Conservation (phyloP, 1,284 basidiomycete genomes). For the Fomitopsis schrenkii region DNA sequence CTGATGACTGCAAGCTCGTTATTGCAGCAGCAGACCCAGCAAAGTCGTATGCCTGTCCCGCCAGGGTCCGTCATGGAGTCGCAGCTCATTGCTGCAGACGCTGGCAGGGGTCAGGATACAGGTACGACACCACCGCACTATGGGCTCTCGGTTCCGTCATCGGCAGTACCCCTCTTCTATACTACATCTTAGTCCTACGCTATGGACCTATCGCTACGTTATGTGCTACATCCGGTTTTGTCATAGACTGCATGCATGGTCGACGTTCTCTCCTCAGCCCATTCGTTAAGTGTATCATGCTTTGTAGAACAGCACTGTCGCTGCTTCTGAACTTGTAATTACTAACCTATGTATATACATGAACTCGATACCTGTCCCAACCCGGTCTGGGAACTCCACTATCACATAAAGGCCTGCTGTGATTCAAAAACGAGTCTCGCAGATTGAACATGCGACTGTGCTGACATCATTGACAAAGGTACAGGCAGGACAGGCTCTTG, state of each 20-base stretch:
- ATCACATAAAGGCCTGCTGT: not conserved
- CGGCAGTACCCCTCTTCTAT: slow-evolving; percentile 16
- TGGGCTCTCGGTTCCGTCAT: slow-evolving; percentile 10
- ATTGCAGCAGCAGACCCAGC: slow-evolving; percentile 41
- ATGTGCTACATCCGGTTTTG: slow-evolving; percentile 11
- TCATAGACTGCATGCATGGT: slow-evolving; percentile 10
- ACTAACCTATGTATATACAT: slow-evolving; percentile 1
- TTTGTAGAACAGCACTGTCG: slow-evolving; percentile 14
- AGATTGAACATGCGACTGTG: slow-evolving; percentile 22
- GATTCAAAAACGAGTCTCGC: slow-evolving; percentile 19
- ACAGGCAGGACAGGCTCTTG: slow-evolving; percentile 25
- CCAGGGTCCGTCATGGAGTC: slow-evolving; percentile 11
- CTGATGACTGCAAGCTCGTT: slow-evolving; percentile 63
- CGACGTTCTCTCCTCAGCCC: slow-evolving; percentile 1
- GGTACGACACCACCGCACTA: slow-evolving; percentile 18
- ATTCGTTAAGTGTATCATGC: slow-evolving; percentile 1
- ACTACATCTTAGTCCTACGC: slow-evolving; percentile 10
- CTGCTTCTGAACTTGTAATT: slow-evolving; percentile 16
- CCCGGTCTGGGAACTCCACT: not conserved
- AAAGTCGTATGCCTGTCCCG: slow-evolving; percentile 8
- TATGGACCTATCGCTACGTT: slow-evolving; percentile 7
- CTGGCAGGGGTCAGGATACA: slow-evolving; percentile 22
- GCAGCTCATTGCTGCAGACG: slow-evolving; percentile 13
- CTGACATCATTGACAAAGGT: slow-evolving; percentile 25
- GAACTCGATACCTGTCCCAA: not conserved